Percentiles rank a stretch among this genome's conserved stretches.
Conservation (phyloP, 2,329 filamentous ascomycete genomes). For the Colletotrichum sp. region DNA sequence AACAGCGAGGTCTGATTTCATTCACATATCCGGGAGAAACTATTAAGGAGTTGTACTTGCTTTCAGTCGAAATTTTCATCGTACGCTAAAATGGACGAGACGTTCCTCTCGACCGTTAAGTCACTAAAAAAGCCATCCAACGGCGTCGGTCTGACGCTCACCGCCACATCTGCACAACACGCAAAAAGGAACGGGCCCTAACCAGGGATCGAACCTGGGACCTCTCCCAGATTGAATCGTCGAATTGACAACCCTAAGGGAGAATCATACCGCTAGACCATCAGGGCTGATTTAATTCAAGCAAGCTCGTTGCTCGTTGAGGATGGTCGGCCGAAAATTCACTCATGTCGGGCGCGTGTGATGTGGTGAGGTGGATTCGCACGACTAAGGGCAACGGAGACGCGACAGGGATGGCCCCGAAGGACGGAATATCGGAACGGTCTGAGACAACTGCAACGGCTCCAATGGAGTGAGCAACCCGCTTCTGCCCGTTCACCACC, state of each 20-base stretch:
- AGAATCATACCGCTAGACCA: slow-evolving; percentile 22
- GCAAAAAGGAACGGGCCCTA: background rate
- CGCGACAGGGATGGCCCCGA: background rate
- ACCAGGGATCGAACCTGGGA: slow-evolving; percentile 19
- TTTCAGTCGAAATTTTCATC: background rate
- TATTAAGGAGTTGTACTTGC: background rate
- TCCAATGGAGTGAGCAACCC: background rate
- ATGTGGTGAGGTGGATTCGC: background rate
- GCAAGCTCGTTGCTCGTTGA: background rate
- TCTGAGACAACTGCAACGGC: background rate
- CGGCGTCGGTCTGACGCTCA: background rate
- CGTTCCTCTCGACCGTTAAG: background rate
- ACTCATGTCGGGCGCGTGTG: background rate
- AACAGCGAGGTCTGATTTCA: background rate
- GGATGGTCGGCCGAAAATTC: rapidly evolving
- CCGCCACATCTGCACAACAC: background rate
- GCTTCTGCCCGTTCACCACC: background rate
- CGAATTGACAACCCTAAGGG: background rate
- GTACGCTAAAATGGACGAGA: background rate
- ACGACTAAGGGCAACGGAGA: background rate
- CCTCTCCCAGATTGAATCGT: background rate
- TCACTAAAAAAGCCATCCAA: background rate
- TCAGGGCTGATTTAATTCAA: background rate
- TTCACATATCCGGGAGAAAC: background rate
- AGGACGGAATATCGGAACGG: background rate